phyloP scores from a whole-genome alignment of 192 early-diverging fungal genomes.

The Podila horticola region DNA sequence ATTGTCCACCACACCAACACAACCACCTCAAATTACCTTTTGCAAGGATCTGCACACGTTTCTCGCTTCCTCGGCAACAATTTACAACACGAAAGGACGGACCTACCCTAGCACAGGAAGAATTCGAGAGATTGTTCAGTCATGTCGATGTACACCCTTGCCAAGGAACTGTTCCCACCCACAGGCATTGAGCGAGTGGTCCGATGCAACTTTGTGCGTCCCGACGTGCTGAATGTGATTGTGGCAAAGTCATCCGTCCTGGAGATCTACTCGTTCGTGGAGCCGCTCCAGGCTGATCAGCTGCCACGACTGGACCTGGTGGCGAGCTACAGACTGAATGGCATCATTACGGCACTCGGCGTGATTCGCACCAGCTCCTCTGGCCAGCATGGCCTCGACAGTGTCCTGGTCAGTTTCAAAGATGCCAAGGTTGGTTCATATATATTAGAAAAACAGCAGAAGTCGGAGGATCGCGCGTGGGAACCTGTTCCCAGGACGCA shows the following conservation, averaged over 20 bases:
- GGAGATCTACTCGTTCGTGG: constrained; percentile 74
- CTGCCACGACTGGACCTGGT: constrained; percentile 68
- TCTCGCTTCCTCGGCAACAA: too few relatives aligned
- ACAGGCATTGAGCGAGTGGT: constrained; percentile 70
- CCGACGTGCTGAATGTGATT: constrained; percentile 69
- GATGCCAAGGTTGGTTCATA: constrained; percentile 82
- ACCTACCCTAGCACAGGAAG: not conserved
- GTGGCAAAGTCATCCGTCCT: constrained; percentile 72
- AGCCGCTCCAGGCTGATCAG: constrained; percentile 58
- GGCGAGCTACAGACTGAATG: constrained; percentile 71
- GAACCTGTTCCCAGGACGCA: not conserved
- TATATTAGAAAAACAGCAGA: not conserved
- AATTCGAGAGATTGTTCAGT: not conserved
- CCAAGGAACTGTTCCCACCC: constrained; percentile 71
- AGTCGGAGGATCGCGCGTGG: not conserved
- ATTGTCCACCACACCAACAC: too few relatives aligned
- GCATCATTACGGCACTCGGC: constrained; percentile 76
- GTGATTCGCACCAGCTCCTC: constrained; percentile 72
- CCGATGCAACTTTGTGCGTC: constrained; percentile 68
- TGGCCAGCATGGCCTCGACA: constrained; percentile 74
- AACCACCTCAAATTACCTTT: too few relatives aligned
- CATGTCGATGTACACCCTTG: constrained; percentile 64
- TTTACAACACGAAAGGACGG: not conserved
- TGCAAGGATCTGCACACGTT: too few relatives aligned
- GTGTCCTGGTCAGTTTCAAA: constrained; percentile 78